Conservation (phyloP, 495 filamentous ascomycete genomes). For the Lepraria neglecta region DNA sequence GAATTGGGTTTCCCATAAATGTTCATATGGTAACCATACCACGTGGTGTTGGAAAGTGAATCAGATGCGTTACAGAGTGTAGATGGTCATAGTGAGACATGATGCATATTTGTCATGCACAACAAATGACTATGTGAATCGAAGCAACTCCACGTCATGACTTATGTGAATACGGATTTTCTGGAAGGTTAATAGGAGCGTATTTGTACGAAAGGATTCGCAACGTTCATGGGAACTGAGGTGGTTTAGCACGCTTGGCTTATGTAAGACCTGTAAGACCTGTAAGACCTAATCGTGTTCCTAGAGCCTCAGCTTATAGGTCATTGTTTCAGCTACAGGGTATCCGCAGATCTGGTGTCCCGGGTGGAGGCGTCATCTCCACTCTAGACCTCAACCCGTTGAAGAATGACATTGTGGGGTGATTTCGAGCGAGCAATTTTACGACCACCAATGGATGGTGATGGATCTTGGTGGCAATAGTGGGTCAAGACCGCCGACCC, state of each 20-base stretch:
- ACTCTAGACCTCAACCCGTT: too few relatives aligned
- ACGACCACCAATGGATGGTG: too few relatives aligned
- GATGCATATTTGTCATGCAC: too few relatives aligned
- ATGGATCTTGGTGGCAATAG: too few relatives aligned
- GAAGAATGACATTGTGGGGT: too few relatives aligned
- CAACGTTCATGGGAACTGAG: background rate
- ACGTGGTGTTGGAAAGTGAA: background rate
- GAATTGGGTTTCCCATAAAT: constrained; percentile 18
- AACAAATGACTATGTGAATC: too few relatives aligned
- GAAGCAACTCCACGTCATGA: too few relatives aligned
- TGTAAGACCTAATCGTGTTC: too few relatives aligned
- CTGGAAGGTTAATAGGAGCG: background rate
- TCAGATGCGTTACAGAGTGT: background rate
- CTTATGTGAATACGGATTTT: background rate
- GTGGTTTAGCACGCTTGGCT: background rate
- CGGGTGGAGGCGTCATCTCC: too few relatives aligned
- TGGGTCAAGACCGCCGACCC: background rate
- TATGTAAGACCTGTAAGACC: background rate
- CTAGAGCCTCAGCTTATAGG: background rate
- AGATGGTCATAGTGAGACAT: too few relatives aligned
- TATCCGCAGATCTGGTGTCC: background rate
- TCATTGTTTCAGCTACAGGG: background rate
- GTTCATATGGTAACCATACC: background rate
- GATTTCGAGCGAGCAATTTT: too few relatives aligned
- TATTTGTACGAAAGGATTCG: background rate